phyloP scores from a whole-genome alignment of 2,329 filamentous ascomycete species.

The Mycosphaerella sp. region DNA sequence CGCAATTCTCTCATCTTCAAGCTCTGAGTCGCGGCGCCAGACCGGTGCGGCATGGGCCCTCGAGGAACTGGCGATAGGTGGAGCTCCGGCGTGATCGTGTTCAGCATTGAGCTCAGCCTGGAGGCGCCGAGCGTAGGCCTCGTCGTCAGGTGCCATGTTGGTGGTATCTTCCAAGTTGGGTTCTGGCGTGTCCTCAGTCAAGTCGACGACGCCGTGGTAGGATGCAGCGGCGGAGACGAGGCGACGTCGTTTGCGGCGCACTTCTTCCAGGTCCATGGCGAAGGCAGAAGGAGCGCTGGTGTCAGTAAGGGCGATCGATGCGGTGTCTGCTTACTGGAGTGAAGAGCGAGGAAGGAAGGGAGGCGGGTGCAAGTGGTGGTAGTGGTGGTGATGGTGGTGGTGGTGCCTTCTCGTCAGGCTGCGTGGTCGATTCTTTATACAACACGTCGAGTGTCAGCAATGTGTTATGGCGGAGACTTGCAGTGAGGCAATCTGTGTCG shows the following conservation, averaged over 20 bases:
- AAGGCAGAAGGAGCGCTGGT: not conserved
- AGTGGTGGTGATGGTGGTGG: no score
- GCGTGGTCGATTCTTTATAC: no score
- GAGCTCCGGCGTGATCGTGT: not conserved
- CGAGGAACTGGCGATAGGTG: not conserved
- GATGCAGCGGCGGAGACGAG: constrained; percentile 1
- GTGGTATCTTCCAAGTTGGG: not conserved
- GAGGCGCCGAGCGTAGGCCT: constrained; percentile 4
- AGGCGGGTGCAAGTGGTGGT: no score
- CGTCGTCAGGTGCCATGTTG: not conserved
- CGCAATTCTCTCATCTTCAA: constrained; percentile 6
- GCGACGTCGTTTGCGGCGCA: constrained; percentile 12
- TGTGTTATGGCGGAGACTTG: not conserved
- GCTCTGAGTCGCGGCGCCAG: not conserved
- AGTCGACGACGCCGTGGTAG: not conserved
- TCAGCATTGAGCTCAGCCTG: constrained; percentile 1
- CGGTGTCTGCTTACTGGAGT: not conserved
- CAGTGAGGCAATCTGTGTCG: no score
- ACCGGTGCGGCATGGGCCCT: not conserved
- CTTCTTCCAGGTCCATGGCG: constrained; percentile 10
- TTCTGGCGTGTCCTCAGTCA: constrained; percentile 7
- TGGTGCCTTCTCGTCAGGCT: no score
- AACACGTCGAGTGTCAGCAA: no score
- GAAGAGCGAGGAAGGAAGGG: not conserved
- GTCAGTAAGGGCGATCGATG: not conserved